phyloP scores from a whole-genome alignment of 805 yeast species.

The Candida sanyiensis region DNA sequence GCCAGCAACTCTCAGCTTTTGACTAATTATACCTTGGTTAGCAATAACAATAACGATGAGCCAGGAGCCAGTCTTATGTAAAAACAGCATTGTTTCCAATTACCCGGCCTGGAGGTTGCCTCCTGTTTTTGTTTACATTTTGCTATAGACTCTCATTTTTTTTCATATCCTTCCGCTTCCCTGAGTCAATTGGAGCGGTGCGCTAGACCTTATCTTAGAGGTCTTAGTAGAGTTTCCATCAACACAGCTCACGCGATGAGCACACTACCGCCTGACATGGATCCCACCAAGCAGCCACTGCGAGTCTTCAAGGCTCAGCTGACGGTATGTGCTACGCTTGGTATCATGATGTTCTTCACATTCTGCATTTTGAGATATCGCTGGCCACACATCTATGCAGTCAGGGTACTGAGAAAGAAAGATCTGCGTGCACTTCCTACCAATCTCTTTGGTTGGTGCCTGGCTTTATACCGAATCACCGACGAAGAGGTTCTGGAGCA shows the following conservation, averaged over 20 bases:
- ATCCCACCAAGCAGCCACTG: slow-evolving; percentile 27
- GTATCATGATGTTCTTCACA: slow-evolving; percentile 56
- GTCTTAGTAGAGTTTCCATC: too few species aligned
- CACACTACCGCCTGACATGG: slow-evolving; percentile 27
- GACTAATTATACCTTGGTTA: too few species aligned
- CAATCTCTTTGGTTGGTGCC: slow-evolving; percentile 77
- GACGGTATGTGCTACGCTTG: slow-evolving; percentile 62
- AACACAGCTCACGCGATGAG: slow-evolving; percentile 15
- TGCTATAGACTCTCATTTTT: too few species aligned
- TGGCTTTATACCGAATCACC: slow-evolving; percentile 53
- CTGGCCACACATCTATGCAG: slow-evolving; percentile 83
- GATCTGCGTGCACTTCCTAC: slow-evolving; percentile 29
- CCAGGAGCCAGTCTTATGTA: too few species aligned
- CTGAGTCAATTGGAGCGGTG: too few species aligned
- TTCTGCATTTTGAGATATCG: slow-evolving; percentile 68
- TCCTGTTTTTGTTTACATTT: too few species aligned
- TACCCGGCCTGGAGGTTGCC: too few species aligned
- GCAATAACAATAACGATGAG: too few species aligned
- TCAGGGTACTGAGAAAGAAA: slow-evolving; percentile 44
- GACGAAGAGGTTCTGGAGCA: slow-evolving; percentile 79
- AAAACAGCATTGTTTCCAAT: too few species aligned
- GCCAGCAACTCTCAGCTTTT: neutral
- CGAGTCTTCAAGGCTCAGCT: slow-evolving; percentile 79
- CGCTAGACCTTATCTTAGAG: too few species aligned
- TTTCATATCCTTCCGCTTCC: too few species aligned